Evolutionary conservation across 2,329 filamentous ascomycete genomes (phyloP), one percentile per base, ranked within the genome.

Genomic region (Sporothrix variecibatus): DNA sequence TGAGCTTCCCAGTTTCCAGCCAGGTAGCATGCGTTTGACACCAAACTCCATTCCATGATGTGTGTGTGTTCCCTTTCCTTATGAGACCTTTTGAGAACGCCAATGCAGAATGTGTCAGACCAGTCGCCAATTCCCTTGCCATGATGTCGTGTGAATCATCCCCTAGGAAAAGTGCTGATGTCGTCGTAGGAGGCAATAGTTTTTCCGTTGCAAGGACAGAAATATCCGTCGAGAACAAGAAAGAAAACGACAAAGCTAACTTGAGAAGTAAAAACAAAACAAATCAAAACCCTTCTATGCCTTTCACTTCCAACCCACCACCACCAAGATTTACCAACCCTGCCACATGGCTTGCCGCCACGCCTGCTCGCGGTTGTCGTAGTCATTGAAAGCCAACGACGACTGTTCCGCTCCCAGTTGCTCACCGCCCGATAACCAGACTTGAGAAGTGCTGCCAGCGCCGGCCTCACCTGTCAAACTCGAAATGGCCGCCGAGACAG

Each of bases 331-430:
- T 67, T 23, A 67, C 62, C 62, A 67, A 5, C 62, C 62, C 15
- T 67, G 62, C 62, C 62, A 67, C 62, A 46, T 43, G 38, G 23
- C 38, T 8, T 67, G 23, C 62, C 62, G 62, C 62, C 62, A 67
- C 5, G 62, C 62, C 62, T 67, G n/a, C 38, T 67, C 62, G 5
- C 38, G 62, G 31, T 20, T 34, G n/a, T 62, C 58, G 20, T 62
- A 38, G 58, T 62, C 58, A 6, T 49, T 17, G 43, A 6, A 17
- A 20, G 43, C 12, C 12, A 15, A 49, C 43, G 43, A 49, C 43
- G 43, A 20, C 43, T 49, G 15, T 49, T 17, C 43, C 4, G 12
- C 15, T 17, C 40, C 40, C 40, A 49, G 51, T 12, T 12, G 23
- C 2, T 26, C 23, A 26, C 51, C 46, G 43, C 65, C 28, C 7